Conservation (phyloP, 2,329 filamentous ascomycete species). For the Botrytis elliptica region DNA sequence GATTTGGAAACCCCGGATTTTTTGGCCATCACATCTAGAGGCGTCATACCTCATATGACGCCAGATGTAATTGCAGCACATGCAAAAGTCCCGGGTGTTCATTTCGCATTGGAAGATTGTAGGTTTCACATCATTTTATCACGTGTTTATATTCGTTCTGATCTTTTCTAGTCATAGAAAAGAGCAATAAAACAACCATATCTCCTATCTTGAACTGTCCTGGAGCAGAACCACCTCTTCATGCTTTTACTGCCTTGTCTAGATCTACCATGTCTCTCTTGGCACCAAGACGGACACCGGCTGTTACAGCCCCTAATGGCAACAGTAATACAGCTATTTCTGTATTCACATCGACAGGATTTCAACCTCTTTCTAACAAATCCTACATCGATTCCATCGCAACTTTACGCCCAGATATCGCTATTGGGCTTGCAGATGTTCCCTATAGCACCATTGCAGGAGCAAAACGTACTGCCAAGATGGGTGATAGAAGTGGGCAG, state of each 20-base stretch:
- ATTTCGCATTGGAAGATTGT: conserved; percentile 93
- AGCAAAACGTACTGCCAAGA: conserved; percentile 73
- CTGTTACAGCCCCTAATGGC: conserved; percentile 67
- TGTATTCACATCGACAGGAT: conserved; percentile 84
- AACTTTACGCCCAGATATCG: conserved; percentile 74
- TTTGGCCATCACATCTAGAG: conserved; percentile 76
- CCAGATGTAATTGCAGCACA: conserved; percentile 74
- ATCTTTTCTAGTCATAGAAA: conserved; percentile 53
- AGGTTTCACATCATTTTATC: conserved; percentile 43
- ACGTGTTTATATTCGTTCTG: conserved; percentile 23
- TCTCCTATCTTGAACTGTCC: conserved; percentile 51
- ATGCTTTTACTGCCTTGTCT: conserved; percentile 74
- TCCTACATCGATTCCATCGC: conserved; percentile 67
- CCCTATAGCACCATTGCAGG: conserved; percentile 56
- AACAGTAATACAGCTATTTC: conserved; percentile 72
- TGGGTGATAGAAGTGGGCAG: conserved; percentile 79
- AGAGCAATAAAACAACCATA: conserved; percentile 42
- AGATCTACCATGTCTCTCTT: conserved; percentile 66
- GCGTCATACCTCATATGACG: conserved; percentile 81
- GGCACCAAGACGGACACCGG: conserved; percentile 73
- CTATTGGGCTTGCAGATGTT: conserved; percentile 75
- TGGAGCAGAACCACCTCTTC: conserved; percentile 51
- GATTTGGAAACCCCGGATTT: conserved; percentile 81
- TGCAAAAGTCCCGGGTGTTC: conserved; percentile 66
- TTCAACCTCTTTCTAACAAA: conserved; percentile 65